These are phyloP conservation scores for Naegleria fowleri DNA, from an alignment of 208 protist genomes.

Conservation along the genomic window DNA sequence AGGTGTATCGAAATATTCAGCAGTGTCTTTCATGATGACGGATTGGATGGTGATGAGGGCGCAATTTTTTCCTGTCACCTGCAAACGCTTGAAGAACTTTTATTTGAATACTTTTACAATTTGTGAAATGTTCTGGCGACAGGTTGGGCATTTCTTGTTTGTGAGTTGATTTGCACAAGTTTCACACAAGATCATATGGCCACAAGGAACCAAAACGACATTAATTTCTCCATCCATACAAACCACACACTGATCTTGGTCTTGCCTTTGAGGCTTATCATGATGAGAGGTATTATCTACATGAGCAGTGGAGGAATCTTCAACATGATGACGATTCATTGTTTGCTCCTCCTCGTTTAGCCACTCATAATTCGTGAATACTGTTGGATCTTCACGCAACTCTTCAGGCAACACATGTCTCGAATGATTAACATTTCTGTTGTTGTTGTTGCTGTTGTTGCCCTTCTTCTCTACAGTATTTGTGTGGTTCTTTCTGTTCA, in stretches of 20 bases:
- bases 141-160: background rate
- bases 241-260: background rate
- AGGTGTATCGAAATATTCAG: too few species aligned
- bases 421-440: background rate
- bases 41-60: too few species aligned
- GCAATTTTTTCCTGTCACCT: too few species aligned
- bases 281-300: background rate
- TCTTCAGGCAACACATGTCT: background rate
- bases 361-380: background rate
- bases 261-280: background rate
- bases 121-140: background rate
- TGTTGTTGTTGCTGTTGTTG: background rate
- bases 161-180: background rate
- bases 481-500: conserved; percentile 5
- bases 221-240: background rate
- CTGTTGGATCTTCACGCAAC: background rate
- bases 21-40: too few species aligned
- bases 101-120: background rate
- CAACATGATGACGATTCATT: too few species aligned
- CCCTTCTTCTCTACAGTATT: background rate
- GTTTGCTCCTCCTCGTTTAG: background rate
- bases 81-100: background rate
- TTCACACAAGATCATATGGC: background rate
- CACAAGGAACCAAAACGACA: background rate
- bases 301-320: background rate